Evolutionary conservation across 106 monocot species (phyloP), one percentile per base, ranked within the genome.

Genomic region (Gastrodia elata): DNA sequence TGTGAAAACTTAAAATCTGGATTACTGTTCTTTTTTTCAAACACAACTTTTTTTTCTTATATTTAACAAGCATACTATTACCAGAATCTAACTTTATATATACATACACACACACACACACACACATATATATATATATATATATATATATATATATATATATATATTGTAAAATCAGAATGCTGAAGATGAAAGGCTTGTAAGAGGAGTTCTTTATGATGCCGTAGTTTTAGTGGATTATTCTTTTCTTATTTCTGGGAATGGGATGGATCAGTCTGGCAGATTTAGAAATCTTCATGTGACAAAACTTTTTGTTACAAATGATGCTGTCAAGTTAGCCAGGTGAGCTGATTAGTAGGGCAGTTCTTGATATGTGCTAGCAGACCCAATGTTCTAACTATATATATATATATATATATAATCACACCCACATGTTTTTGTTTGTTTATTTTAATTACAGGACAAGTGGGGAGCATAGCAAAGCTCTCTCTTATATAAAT

Each of bases 171-270:
- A 42, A n/a, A 43, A 59, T 68, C 80, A 96, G 95, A 75, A 78
- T 71, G 35, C 77, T 24, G 65, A 73, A 28, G 86, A 90, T 61
- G 90, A 96, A 76, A 68, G 38, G 32, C 42, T 90, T 75, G 78
- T 86, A 26, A 49, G 86, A 77, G 85, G 81, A 43, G 70, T 96
- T 65, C 85, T 96, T 37, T 84, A 81, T 75, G 96, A 96, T 81
- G 86, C 89, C 56, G 80, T 92, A 39, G 80, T 95, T 46, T 73
- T 89, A 34, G 84, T 86, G 20, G 90, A 96, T 38, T 96, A 96
- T 84, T 84, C 86, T 65, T 90, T 96, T 68, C 68, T 96, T 68
- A 68, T 80, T 75, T 68, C 79, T 55, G 79, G 56, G 76, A 61
- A 58, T 43, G 78, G 77, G 4, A 61, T 46, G 39, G 76, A 85